Evolutionary conservation across 176 grass and related monocot species (phyloP).

Genomic region (Triticum turgidum): DNA sequence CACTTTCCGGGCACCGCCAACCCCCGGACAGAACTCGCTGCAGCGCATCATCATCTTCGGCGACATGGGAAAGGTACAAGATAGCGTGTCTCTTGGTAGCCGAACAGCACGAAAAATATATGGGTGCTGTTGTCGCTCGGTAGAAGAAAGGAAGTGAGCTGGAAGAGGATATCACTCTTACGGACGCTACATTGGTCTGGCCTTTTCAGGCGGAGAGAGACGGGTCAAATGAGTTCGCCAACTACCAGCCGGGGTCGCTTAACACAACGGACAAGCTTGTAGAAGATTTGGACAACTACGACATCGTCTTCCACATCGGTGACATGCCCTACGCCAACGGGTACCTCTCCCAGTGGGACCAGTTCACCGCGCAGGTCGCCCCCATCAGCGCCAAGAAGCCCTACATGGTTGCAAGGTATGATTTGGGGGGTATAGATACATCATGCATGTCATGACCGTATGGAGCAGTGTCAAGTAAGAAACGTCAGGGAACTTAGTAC

Average conservation of each 20-base stretch:
- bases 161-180: neutral
- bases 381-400: slow-evolving; percentile 65
- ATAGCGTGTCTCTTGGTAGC: too few relatives aligned
- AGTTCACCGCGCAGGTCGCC: slow-evolving; percentile 84
- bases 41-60: slow-evolving; percentile 85
- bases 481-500: neutral
- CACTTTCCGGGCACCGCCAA: slow-evolving; percentile 73
- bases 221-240: slow-evolving; percentile 72
- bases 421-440: too few relatives aligned
- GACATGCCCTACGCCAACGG: slow-evolving; percentile 85
- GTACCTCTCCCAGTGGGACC: slow-evolving; percentile 93
- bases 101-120: too few relatives aligned
- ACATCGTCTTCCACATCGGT: slow-evolving; percentile 93
- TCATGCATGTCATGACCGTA: neutral
- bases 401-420: slow-evolving; percentile 82
- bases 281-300: slow-evolving; percentile 66
- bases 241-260: slow-evolving; percentile 78
- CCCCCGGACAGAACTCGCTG: slow-evolving; percentile 75
- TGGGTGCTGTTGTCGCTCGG: neutral
- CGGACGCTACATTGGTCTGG: neutral
- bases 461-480: neutral
- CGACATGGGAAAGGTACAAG: slow-evolving; percentile 84
- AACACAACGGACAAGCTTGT: slow-evolving; percentile 74
- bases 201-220: slow-evolving; percentile 69
- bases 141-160: neutral